Evolutionary conservation across 371 early-diverging fungal species (phyloP).

Genomic region (Pancytospora philotis): DNA sequence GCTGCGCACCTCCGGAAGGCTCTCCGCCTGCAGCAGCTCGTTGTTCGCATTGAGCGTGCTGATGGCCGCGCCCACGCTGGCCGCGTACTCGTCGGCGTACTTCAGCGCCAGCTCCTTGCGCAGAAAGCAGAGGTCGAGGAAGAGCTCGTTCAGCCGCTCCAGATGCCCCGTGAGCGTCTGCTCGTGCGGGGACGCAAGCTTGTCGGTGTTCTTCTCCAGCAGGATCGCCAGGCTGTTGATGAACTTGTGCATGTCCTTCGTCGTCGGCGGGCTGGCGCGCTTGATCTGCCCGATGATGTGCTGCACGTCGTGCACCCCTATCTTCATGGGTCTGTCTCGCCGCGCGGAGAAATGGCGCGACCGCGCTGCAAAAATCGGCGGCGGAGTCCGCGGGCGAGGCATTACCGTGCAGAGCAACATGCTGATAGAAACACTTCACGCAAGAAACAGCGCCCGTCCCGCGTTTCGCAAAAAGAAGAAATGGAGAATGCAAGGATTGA

Average conservation of each 20-base stretch:
- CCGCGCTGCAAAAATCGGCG: no score
- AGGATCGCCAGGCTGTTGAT: slow-evolving; percentile 20
- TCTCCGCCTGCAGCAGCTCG: not conserved
- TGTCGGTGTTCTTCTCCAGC: slow-evolving; percentile 15
- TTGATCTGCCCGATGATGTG: slow-evolving; percentile 21
- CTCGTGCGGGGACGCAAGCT: not conserved
- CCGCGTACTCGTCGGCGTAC: slow-evolving; percentile 2
- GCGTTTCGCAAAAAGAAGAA: no score
- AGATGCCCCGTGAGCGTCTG: not conserved
- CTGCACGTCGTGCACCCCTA: not conserved
- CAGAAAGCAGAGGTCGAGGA: slow-evolving; percentile 11
- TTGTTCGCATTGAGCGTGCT: not conserved
- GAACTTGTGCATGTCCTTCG: slow-evolving; percentile 17
- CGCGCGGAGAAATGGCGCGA: no score
- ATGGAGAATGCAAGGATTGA: slow-evolving; percentile 59
- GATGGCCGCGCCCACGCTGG: slow-evolving; percentile 1
- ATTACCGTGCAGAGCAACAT: no score
- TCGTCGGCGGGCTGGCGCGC: slow-evolving; percentile 12
- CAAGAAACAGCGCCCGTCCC: no score
- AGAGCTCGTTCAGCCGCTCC: slow-evolving; percentile 17
- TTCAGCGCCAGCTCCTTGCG: slow-evolving; percentile 4
- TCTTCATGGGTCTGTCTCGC: no score
- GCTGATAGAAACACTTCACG: no score
- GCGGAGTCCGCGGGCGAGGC: no score
- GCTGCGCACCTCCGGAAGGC: not conserved